Percentiles rank a stretch among this genome's conserved stretches.
phyloP scores from a whole-genome alignment of 441 rosid species.

The Erodium moschatum region DNA sequence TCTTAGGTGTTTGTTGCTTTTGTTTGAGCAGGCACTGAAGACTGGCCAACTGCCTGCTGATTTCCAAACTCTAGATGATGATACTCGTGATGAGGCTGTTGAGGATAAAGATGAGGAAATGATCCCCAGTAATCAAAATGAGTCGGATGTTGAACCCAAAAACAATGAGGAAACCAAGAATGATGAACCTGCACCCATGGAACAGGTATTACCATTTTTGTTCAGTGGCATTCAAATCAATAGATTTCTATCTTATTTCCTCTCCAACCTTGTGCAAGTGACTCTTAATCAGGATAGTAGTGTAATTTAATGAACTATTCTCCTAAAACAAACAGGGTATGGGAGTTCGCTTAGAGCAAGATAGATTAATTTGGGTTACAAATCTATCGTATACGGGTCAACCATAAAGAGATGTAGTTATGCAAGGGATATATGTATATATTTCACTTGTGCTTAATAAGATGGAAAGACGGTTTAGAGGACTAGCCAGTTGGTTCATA shows the following conservation, averaged over 20 bases:
- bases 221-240: not conserved
- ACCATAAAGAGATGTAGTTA: not conserved
- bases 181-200: conserved; percentile 59
- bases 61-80: conserved; percentile 39
- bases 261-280: not conserved
- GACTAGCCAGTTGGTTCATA: not conserved
- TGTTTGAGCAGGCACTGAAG: conserved; percentile 59
- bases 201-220: conserved; percentile 32
- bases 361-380: not conserved
- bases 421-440: not conserved
- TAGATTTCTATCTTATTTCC: not conserved
- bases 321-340: not conserved
- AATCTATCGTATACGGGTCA: not conserved
- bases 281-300: not conserved
- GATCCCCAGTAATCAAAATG: conserved; percentile 26
- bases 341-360: not conserved
- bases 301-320: not conserved
- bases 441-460: not conserved
- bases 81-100: conserved; percentile 20
- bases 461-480: not conserved
- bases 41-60: conserved; percentile 91
- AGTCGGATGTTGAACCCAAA: conserved; percentile 24
- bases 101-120: conserved; percentile 39
- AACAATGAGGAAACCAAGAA: conserved; percentile 30
- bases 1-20: conserved; percentile 17